phyloP scores from a whole-genome alignment of 2,329 filamentous ascomycete species.

The Ophiostoma quercus region DNA sequence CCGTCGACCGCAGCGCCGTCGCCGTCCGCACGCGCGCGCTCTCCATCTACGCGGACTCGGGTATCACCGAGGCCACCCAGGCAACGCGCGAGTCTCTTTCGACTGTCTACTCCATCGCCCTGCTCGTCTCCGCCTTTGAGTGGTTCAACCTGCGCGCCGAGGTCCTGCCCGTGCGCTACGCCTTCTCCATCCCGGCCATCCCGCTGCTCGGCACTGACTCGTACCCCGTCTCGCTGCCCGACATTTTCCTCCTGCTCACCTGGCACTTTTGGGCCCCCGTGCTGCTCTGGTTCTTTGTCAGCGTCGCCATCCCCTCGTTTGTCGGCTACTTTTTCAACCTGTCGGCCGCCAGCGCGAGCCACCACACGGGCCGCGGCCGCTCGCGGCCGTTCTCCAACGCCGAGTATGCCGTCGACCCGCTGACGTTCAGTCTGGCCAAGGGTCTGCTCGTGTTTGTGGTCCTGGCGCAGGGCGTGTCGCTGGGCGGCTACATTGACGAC shows the following conservation, averaged over 20 bases:
- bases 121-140: conserved; percentile 64
- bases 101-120: conserved; percentile 66
- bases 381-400: conserved; percentile 34
- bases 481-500: conserved; percentile 57
- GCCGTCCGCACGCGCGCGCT: conserved; percentile 61
- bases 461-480: conserved; percentile 62
- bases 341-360: conserved; percentile 47
- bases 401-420: conserved; percentile 68
- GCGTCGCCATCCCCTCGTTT: conserved; percentile 62
- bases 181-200: conserved; percentile 66
- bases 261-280: conserved; percentile 78
- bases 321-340: conserved; percentile 90
- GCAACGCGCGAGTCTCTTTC: conserved; percentile 64
- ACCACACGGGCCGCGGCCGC: conserved; percentile 41
- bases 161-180: conserved; percentile 65
- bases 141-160: conserved; percentile 62
- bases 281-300: conserved; percentile 69
- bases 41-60: conserved; percentile 59
- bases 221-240: conserved; percentile 64
- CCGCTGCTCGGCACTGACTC: conserved; percentile 50
- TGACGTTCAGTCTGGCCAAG: conserved; percentile 87
- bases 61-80: conserved; percentile 61
- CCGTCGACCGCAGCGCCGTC: conserved; percentile 65
- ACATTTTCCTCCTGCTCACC: conserved; percentile 73
- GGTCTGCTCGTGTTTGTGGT: conserved; percentile 76